phyloP scores from a whole-genome alignment of 257 asterid species.

The Vinca minor region DNA sequence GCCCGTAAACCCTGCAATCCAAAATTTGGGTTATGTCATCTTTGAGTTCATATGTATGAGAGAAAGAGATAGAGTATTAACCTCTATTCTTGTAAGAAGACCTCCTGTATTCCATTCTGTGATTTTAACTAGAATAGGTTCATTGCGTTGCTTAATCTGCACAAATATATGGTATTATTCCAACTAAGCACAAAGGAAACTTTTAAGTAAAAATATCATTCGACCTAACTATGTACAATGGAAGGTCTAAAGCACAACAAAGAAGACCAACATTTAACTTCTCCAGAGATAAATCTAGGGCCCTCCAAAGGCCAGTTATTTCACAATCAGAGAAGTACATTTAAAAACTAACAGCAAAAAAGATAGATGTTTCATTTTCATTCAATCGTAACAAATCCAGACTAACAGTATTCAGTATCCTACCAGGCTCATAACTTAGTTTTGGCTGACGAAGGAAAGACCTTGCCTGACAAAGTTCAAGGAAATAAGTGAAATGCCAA shows the following conservation, averaged over 20 bases:
- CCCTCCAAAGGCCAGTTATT: background rate
- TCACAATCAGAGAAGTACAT: background rate
- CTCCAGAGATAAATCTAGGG: conserved; percentile 5
- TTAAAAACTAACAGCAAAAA: background rate
- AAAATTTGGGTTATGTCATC: background rate
- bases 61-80: conserved; percentile 19
- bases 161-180: conserved; percentile 3
- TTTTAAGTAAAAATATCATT: background rate
- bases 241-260: background rate
- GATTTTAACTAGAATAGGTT: conserved; percentile 68
- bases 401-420: background rate
- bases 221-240: background rate
- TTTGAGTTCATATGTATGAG: background rate
- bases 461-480: background rate
- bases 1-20: conserved; percentile 84
- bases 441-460: background rate
- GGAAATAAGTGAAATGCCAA: background rate
- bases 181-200: conserved; percentile 3
- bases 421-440: background rate
- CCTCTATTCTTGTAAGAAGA: conserved; percentile 92
- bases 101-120: conserved; percentile 97
- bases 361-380: background rate
- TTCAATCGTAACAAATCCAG: background rate
- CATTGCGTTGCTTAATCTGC: conserved; percentile 82
- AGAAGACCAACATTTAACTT: background rate